phyloP scores from a whole-genome alignment of 306 rosid genomes.

The Citrullus colocynthis region DNA sequence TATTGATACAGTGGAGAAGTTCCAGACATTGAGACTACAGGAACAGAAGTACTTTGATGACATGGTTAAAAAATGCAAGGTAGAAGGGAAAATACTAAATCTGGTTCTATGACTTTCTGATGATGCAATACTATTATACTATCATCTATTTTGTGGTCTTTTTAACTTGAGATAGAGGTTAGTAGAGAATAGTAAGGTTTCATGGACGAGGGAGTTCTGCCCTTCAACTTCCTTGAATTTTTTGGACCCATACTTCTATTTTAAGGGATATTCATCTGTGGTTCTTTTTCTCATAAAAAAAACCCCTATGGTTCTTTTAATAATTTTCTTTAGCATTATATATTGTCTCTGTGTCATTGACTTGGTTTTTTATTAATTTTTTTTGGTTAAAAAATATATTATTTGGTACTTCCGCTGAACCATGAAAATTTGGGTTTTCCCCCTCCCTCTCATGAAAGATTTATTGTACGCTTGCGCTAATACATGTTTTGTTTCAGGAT shows the following conservation, averaged over 20 bases:
- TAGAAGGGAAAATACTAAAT: conserved; percentile 4
- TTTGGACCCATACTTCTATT: not conserved
- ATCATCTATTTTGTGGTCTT: not conserved
- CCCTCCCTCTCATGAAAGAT: not conserved
- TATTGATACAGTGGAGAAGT: conserved; percentile 90
- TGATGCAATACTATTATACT: not conserved
- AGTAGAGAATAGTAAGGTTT: not conserved
- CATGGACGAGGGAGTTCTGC: not conserved
- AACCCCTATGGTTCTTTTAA: not conserved
- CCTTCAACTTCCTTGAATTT: not conserved
- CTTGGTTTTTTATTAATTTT: not conserved
- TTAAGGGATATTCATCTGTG: not conserved
- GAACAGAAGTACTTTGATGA: conserved; percentile 88
- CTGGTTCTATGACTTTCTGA: not conserved
- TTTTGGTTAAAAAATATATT: too few relatives aligned
- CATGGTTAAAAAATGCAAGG: conserved; percentile 97
- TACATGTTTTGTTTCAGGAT: conserved; percentile 36
- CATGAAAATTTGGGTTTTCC: not conserved
- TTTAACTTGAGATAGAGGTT: not conserved
- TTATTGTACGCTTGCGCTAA: not conserved
- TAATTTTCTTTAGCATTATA: not conserved
- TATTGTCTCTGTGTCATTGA: not conserved
- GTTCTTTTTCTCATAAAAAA: not conserved
- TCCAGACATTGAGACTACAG: conserved; percentile 72
- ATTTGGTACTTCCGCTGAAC: not conserved